Conservation (phyloP, 2,329 filamentous ascomycete genomes). For the Aspergillus fumigatiaffinis region DNA sequence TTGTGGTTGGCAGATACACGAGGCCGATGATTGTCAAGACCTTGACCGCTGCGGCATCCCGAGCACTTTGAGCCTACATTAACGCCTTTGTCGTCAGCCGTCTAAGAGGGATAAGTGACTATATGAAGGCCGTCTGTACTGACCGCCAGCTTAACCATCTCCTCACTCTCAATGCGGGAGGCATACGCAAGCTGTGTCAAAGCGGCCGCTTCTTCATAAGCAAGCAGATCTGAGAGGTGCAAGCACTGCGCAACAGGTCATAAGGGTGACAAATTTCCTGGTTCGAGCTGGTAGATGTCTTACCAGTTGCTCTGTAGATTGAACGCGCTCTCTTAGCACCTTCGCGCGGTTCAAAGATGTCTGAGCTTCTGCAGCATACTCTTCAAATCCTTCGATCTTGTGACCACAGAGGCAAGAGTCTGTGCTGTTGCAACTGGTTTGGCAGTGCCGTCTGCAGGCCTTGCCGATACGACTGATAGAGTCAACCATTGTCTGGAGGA, state of each 20-base stretch:
- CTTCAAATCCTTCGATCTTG: conserved; percentile 7
- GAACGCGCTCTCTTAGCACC: conserved; percentile 6
- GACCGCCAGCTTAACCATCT: conserved; percentile 8
- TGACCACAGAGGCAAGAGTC: background rate
- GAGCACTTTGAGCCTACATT: conserved; percentile 3
- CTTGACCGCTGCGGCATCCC: conserved; percentile 11
- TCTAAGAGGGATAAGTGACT: background rate
- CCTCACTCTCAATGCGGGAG: conserved; percentile 2
- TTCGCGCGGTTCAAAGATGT: conserved; percentile 7
- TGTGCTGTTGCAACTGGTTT: background rate
- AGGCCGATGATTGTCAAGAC: conserved; percentile 10
- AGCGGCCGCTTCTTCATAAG: conserved; percentile 7
- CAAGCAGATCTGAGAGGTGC: conserved; percentile 5
- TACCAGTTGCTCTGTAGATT: conserved; percentile 9
- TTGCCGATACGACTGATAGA: conserved; percentile 4
- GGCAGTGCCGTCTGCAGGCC: conserved; percentile 5
- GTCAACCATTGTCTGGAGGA: conserved; percentile 6
- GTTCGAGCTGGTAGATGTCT: background rate
- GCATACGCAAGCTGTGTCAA: conserved; percentile 3
- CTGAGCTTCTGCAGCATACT: conserved; percentile 2
- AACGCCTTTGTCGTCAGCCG: background rate
- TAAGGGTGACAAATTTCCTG: background rate
- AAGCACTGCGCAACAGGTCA: background rate
- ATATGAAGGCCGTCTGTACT: background rate
- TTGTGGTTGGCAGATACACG: conserved; percentile 9